phyloP scores from a whole-genome alignment of 179 eudicot species.

The Patellifolia procumbens region DNA sequence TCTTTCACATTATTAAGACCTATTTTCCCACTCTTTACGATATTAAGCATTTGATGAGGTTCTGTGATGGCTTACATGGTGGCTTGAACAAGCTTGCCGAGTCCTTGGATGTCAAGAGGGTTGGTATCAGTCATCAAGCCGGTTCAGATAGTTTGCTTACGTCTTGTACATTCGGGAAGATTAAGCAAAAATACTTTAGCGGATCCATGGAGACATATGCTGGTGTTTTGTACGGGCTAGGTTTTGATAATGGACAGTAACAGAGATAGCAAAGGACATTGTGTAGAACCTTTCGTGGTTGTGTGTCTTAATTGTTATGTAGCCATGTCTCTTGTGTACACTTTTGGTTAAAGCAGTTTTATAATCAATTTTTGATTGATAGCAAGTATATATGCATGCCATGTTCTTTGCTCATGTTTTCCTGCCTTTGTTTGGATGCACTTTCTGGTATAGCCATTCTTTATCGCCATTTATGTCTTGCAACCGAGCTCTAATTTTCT shows the following conservation, averaged over 20 bases:
- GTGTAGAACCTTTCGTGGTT: conserved; percentile 8
- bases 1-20: conserved; percentile 52
- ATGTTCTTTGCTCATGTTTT: neutral
- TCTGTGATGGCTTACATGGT: conserved; percentile 67
- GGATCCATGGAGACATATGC: conserved; percentile 71
- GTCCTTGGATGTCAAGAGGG: conserved; percentile 69
- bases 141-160: conserved; percentile 84
- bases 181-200: conserved; percentile 62
- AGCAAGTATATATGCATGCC: conserved; percentile 10
- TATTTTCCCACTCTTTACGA: conserved; percentile 70
- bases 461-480: neutral
- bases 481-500: neutral
- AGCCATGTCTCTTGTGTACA: conserved; percentile 29
- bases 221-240: conserved; percentile 73
- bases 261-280: conserved; percentile 19
- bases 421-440: neutral
- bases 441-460: neutral
- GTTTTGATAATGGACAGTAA: conserved; percentile 53
- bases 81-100: conserved; percentile 77
- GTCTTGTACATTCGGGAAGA: conserved; percentile 65
- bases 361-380: conserved; percentile 19
- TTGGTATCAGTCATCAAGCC: conserved; percentile 73
- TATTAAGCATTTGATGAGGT: conserved; percentile 78
- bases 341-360: conserved; percentile 26
- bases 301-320: conserved; percentile 27